These are phyloP conservation scores for Lecanicillium sp. DNA, from an alignment of 2,329 filamentous ascomycete genomes.

Conservation along the genomic window DNA sequence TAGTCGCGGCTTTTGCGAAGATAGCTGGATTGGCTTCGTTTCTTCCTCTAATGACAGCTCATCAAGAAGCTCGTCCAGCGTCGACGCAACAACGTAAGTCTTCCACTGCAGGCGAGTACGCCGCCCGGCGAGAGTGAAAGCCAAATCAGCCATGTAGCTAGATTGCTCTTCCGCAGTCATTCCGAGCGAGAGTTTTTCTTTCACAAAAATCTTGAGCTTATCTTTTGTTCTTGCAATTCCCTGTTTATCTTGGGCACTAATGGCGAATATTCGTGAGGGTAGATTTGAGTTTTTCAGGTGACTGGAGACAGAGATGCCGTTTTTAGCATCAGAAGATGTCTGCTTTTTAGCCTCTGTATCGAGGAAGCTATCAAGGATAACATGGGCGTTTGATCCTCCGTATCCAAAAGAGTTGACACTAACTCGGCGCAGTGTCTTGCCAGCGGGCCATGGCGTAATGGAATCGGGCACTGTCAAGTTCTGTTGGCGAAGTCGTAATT, in stretches of 20 bases:
- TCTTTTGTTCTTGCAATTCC: too few relatives aligned
- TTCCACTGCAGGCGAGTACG: neutral
- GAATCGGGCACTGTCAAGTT: conserved; percentile 19
- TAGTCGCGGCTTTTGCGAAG: conserved; percentile 8
- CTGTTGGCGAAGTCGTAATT: conserved; percentile 22
- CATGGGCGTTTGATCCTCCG: conserved; percentile 23
- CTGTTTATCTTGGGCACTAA: neutral
- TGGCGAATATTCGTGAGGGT: neutral
- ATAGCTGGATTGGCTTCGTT: neutral
- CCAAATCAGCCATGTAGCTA: neutral
- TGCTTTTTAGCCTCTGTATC: too few relatives aligned
- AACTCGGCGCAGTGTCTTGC: conserved; percentile 7
- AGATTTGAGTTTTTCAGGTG: too few relatives aligned
- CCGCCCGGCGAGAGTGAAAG: neutral
- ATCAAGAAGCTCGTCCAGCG: neutral
- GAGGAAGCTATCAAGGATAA: conserved; percentile 20
- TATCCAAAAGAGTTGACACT: conserved; percentile 26
- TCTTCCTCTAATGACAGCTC: neutral
- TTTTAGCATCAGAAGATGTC: too few relatives aligned
- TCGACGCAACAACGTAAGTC: neutral
- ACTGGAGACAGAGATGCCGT: too few relatives aligned
- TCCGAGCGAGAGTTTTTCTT: too few relatives aligned
- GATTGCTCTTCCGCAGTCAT: neutral
- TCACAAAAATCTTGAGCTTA: neutral
- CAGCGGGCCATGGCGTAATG: conserved; percentile 12